Conservation (phyloP, 129 eudicot species). For the Kitagawia praeruptora region DNA sequence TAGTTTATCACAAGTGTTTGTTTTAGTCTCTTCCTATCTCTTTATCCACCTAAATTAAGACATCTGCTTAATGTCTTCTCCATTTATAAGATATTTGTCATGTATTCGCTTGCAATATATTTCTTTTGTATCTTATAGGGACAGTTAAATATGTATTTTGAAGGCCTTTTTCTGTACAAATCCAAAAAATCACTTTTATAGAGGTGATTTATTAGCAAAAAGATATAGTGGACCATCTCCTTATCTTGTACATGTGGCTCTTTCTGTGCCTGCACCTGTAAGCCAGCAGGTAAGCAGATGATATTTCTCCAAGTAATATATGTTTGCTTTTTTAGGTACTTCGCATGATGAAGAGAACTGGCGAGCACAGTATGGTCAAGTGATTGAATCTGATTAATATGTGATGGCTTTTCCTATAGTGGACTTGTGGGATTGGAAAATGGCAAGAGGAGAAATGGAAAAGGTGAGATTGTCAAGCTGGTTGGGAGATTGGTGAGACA, state of each 20-base stretch:
- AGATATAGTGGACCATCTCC: too few relatives aligned
- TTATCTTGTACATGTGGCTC: neutral
- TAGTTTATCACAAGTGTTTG: neutral
- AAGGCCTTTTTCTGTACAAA: neutral
- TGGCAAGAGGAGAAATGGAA: constrained; percentile 46
- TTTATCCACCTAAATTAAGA: neutral
- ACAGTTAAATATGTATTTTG: neutral
- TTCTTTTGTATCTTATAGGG: neutral
- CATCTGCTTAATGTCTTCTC: neutral
- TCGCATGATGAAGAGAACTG: constrained; percentile 73
- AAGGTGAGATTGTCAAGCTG: constrained; percentile 39
- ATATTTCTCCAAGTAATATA: neutral
- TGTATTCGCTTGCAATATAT: neutral
- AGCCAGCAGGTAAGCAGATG: neutral
- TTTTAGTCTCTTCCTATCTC: neutral
- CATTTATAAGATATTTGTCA: neutral
- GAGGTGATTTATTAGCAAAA: too few relatives aligned
- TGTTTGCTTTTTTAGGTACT: constrained; percentile 27
- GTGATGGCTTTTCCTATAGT: constrained; percentile 29
- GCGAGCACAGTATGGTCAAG: constrained; percentile 92
- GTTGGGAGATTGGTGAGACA: constrained; percentile 52
- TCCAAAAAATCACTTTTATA: too few relatives aligned
- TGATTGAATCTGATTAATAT: constrained; percentile 28
- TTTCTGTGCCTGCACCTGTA: neutral
- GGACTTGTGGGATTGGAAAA: constrained; percentile 90